phyloP scores from a whole-genome alignment of 2,329 filamentous ascomycete species.

The Talaromyces rugulosus region DNA sequence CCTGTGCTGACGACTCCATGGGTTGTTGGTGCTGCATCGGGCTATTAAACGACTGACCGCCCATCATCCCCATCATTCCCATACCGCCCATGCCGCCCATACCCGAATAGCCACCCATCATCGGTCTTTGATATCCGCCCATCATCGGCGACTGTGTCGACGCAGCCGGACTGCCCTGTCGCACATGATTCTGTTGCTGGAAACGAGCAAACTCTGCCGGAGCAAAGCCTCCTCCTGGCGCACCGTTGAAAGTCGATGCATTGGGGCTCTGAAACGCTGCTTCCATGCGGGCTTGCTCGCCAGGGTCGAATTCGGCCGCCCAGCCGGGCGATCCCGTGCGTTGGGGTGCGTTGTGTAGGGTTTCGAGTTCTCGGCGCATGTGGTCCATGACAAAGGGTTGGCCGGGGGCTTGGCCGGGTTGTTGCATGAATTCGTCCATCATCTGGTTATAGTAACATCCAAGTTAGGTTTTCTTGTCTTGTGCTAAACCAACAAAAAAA shows the following conservation, averaged over 20 bases:
- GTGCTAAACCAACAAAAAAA: background rate
- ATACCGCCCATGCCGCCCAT: conserved; percentile 48
- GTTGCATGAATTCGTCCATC: conserved; percentile 90
- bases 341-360: conserved; percentile 45
- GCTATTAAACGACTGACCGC: conserved; percentile 24
- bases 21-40: conserved; percentile 45
- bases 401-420: conserved; percentile 52
- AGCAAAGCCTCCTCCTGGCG: conserved; percentile 56
- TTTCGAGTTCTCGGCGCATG: conserved; percentile 60
- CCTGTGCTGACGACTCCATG: conserved; percentile 49
- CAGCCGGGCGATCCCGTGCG: conserved; percentile 54
- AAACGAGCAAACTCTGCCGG: conserved; percentile 85
- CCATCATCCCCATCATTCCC: conserved; percentile 41
- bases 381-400: conserved; percentile 64
- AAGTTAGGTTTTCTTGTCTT: background rate
- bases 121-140: conserved; percentile 45
- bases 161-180: conserved; percentile 54
- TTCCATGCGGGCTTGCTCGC: conserved; percentile 66
- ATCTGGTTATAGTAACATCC: conserved; percentile 52
- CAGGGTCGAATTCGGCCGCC: conserved; percentile 62
- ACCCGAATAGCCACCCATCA: conserved; percentile 42
- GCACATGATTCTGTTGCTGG: conserved; percentile 60
- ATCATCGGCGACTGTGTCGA: conserved; percentile 57
- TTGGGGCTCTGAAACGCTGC: conserved; percentile 56
- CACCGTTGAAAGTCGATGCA: conserved; percentile 41